Base-by-base conservation (phyloP, 371 early-diverging fungal genomes). In the Nematocida sp. region DNA sequence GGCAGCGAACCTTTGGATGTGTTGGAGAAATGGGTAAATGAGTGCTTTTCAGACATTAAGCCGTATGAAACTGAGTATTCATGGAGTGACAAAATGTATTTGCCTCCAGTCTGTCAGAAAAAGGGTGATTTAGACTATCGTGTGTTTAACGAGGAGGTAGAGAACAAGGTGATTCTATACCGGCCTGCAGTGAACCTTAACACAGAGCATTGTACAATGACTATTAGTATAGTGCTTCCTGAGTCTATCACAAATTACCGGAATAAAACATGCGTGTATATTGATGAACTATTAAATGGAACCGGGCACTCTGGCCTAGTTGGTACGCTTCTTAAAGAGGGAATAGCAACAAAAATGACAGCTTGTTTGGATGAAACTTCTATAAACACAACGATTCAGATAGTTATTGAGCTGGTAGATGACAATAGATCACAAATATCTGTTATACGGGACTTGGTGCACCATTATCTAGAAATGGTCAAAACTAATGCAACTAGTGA, bases 231-330 rank as follows among this genome's bases (percentile, higher is more conserved):
- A 4, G 54, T 57, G 6, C 69, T 84, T 40, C 82, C 83, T 15
- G 64, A 74, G 33, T 23, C 23, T 23, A 56, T 50, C 44, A 66
- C 57, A 23, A 54, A 64, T 0, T 84, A 72, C 54, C 72, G 66
- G 42, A 76, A 66, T 39, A 84, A 85, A 61, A 75, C 85, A 20
- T 47, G 64, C 18, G 82, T n/a, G 25, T 85, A 72, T 64, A 46
- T 86, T 2, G 25, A 6, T 4, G 47, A 61, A 6, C 57, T 86
- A 15, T 23, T 86, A 40, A 54, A 50, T 15, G 72, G 75, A 7
- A 62, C 73, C 6, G 86, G 85, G 25, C 7, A 54, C 15, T 54
- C 27, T 7, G 62, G 82, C 33, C 75, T 86, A 23, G 39, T 83
- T 15, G 40, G 67, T 9, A 57, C 39, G 7, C 58, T 87, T 27